Conservation (phyloP, 805 yeast genomes). For the Metschnikowia santaceciliae region DNA sequence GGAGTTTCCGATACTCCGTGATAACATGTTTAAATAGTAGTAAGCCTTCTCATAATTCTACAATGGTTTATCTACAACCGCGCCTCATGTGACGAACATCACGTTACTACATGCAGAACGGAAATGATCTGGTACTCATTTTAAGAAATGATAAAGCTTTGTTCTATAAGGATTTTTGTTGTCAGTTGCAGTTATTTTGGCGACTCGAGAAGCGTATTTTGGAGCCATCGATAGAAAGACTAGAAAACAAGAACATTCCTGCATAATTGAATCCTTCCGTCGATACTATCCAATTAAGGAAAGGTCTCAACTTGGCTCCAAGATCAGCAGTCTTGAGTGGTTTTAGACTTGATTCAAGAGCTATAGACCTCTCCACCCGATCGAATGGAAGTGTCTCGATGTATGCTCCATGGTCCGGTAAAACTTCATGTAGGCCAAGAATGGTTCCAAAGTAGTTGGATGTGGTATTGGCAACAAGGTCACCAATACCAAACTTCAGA, state of each 20-base stretch:
- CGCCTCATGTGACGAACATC: background rate
- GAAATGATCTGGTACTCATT: background rate
- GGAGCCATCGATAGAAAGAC: background rate
- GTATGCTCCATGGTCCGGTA: background rate
- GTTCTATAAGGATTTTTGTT: background rate
- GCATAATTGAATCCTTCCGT: slow-evolving; percentile 12
- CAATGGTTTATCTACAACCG: background rate
- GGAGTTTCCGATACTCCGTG: background rate
- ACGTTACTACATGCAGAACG: background rate
- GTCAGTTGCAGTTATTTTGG: background rate
- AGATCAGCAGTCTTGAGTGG: background rate
- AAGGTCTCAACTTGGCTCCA: slow-evolving; percentile 1
- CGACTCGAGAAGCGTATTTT: background rate
- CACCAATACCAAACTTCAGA: slow-evolving; percentile 1
- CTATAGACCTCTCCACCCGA: slow-evolving; percentile 6
- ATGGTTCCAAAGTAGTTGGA: slow-evolving; percentile 10
- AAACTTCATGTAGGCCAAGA: background rate
- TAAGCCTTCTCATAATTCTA: background rate
- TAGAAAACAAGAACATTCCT: slow-evolving; percentile 10
- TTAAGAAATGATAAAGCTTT: background rate
- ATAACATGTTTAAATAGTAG: background rate
- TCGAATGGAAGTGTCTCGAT: slow-evolving; percentile 9
- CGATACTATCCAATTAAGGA: slow-evolving; percentile 11
- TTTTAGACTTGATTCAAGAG: slow-evolving; percentile 4
- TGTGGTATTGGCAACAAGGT: slow-evolving; percentile 5